Conservation (phyloP, 345 rosid genomes). For the Syzygium aromaticum region DNA sequence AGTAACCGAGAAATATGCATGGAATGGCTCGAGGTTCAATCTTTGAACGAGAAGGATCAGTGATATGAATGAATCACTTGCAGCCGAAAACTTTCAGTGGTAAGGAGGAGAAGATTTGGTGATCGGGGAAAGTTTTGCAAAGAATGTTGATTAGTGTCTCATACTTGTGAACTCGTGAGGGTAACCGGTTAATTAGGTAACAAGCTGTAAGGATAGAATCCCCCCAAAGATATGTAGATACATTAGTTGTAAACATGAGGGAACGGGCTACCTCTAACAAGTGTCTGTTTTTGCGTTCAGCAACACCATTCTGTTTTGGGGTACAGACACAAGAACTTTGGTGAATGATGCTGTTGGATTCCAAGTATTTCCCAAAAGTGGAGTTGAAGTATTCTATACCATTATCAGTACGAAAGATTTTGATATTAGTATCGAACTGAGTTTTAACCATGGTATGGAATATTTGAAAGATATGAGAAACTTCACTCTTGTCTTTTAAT, state of each 20-base stretch:
- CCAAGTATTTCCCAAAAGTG: not conserved
- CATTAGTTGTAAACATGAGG: not conserved
- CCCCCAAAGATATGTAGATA: not conserved
- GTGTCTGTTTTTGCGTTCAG: not conserved
- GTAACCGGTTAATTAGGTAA: no score
- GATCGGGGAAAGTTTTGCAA: no score
- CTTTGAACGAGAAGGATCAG: no score
- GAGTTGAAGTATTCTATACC: not conserved
- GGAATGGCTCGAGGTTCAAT: no score
- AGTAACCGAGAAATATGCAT: no score
- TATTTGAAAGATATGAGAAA: not conserved
- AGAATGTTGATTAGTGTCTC: no score
- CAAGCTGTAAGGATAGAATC: not conserved
- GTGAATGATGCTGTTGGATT: not conserved
- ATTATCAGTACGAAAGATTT: not conserved
- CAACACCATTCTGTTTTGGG: conserved; percentile 10
- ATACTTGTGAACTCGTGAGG: no score
- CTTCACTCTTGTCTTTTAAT: not conserved
- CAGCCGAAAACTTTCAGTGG: no score
- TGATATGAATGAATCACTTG: no score
- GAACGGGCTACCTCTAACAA: not conserved
- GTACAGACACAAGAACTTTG: not conserved
- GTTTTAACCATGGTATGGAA: not conserved
- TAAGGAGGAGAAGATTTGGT: no score
- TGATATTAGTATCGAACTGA: not conserved